Percentiles rank a stretch among this genome's conserved stretches.
phyloP scores from a whole-genome alignment of 106 monocot genomes.

The Dioscorea dumetorum region DNA sequence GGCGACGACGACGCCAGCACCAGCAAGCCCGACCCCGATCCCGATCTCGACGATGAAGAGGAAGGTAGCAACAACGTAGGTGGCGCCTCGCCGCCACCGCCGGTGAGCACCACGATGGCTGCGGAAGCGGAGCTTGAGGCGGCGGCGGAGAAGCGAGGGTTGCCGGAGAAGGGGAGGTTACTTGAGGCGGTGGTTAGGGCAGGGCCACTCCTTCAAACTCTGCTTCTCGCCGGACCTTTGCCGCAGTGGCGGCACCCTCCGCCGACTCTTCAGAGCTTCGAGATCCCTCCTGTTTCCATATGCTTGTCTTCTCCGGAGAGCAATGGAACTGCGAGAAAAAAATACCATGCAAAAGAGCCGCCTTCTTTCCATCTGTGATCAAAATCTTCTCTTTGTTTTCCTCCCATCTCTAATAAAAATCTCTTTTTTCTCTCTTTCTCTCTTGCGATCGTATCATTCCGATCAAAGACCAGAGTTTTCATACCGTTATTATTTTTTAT shows the following conservation, averaged over 20 bases:
- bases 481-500: too few relatives aligned
- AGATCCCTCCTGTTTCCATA: slow-evolving; percentile 26
- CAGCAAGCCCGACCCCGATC: too few relatives aligned
- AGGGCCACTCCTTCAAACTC: slow-evolving; percentile 37
- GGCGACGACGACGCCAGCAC: slow-evolving; percentile 10
- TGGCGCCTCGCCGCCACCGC: neutral
- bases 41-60: neutral
- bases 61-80: neutral
- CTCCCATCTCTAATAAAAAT: too few relatives aligned
- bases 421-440: too few relatives aligned
- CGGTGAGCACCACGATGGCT: neutral
- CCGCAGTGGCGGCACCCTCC: slow-evolving; percentile 44
- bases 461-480: too few relatives aligned
- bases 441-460: too few relatives aligned
- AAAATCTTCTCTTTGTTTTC: too few relatives aligned
- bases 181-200: slow-evolving; percentile 47
- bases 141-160: slow-evolving; percentile 19
- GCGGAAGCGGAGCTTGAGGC: slow-evolving; percentile 11
- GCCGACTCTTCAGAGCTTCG: slow-evolving; percentile 26
- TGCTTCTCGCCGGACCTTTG: slow-evolving; percentile 37
- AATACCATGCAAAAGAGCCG: too few relatives aligned
- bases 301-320: neutral
- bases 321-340: neutral
- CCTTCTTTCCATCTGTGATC: too few relatives aligned
- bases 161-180: slow-evolving; percentile 44